Evolutionary conservation across 495 filamentous ascomycete species (phyloP).

Genomic region (Lepraria neglecta): DNA sequence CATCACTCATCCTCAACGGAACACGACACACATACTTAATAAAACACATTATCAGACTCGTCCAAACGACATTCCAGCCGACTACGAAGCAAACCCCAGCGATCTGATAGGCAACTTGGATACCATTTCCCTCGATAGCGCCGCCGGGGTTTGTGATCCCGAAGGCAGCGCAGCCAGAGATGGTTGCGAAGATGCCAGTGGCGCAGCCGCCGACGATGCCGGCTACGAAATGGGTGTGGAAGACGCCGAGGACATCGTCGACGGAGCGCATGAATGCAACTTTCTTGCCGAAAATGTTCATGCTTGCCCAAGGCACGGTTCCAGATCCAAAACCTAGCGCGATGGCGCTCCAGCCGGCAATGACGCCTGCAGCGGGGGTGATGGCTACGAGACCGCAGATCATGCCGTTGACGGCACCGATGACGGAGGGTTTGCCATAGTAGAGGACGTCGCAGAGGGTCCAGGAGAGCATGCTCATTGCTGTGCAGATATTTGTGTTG

Average conservation of each 20-base stretch:
- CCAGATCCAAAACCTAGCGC: conserved; percentile 45
- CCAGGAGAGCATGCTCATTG: conserved; percentile 47
- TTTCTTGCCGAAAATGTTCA: conserved; percentile 48
- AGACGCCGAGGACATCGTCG: conserved; percentile 47
- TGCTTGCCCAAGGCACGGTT: conserved; percentile 47
- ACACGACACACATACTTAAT: conserved; percentile 51
- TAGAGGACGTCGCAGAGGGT: conserved; percentile 42
- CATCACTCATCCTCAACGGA: conserved; percentile 44
- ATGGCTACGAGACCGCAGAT: conserved; percentile 52
- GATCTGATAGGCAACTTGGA: conserved; percentile 49
- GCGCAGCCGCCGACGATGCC: conserved; percentile 48
- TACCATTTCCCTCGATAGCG: conserved; percentile 47
- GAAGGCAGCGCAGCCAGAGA: conserved; percentile 45
- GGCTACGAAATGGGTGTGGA: conserved; percentile 51
- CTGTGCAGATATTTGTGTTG: conserved; percentile 51
- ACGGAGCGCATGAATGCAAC: conserved; percentile 40
- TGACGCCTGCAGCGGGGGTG: conserved; percentile 50
- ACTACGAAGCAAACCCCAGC: conserved; percentile 52
- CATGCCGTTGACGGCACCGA: conserved; percentile 50
- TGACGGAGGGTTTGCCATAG: conserved; percentile 47
- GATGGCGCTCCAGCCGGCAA: conserved; percentile 52
- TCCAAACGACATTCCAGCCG: conserved; percentile 52
- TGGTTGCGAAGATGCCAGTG: conserved; percentile 49
- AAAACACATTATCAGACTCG: conserved; percentile 45
- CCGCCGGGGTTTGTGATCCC: conserved; percentile 46